Evolutionary conservation across 2,329 filamentous ascomycete genomes (phyloP).

Genomic region (Leptographium radiaticola): DNA sequence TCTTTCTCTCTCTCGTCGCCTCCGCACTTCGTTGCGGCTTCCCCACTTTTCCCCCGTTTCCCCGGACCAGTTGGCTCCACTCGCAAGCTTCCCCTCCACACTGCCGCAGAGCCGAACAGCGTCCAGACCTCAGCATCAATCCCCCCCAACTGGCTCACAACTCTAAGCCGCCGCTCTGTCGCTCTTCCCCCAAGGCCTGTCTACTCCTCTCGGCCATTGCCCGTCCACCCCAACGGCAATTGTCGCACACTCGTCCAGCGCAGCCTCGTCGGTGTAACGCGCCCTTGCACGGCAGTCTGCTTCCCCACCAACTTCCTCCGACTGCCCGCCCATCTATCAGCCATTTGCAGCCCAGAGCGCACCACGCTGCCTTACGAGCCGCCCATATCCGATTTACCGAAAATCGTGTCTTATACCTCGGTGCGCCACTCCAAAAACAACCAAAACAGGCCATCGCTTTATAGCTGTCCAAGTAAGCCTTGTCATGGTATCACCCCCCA

Average conservation of each 20-base stretch:
- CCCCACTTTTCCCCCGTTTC: slow-evolving; percentile 10
- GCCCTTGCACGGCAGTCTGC: too few species aligned
- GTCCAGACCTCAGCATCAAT: not conserved
- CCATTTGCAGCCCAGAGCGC: too few species aligned
- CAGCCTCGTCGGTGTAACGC: too few species aligned
- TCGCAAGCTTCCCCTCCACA: not conserved
- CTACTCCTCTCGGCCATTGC: too few species aligned
- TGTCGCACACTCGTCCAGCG: too few species aligned
- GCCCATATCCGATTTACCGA: not conserved
- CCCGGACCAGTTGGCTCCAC: slow-evolving; percentile 2
- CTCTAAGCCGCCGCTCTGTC: too few species aligned
- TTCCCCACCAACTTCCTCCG: too few species aligned
- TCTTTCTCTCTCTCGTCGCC: not conserved
- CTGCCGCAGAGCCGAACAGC: not conserved
- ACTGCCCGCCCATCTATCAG: too few species aligned
- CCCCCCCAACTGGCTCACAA: too few species aligned
- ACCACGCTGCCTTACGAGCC: not conserved
- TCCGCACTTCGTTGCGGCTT: not conserved
- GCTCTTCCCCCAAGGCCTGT: too few species aligned
- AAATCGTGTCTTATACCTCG: not conserved
- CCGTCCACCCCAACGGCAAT: too few species aligned
- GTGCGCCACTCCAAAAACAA: not conserved
- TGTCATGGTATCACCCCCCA: too few species aligned
- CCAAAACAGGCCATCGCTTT: not conserved
- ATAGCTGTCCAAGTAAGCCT: not conserved